Evolutionary conservation across 2,329 filamentous ascomycete genomes (phyloP).

Genomic region (Coleophoma eucalyptorum): DNA sequence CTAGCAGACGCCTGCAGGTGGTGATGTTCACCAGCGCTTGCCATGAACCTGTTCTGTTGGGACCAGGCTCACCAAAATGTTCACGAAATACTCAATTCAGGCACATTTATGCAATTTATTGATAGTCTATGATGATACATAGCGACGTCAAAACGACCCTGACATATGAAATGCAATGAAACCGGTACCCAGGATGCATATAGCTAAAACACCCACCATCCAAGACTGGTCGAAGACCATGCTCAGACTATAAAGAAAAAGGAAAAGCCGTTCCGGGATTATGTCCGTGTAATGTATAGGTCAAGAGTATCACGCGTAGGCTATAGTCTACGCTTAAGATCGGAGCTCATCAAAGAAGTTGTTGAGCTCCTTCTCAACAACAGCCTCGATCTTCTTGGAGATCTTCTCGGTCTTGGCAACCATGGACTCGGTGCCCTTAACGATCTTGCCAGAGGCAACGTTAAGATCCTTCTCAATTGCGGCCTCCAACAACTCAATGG

Average conservation of each 20-base stretch:
- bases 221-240: slow-evolving; percentile 23
- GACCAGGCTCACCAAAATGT: no score
- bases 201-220: slow-evolving; percentile 19
- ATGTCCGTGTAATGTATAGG: background rate
- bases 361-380: slow-evolving; percentile 58
- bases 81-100: no score
- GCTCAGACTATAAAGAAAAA: slow-evolving; percentile 21
- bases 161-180: slow-evolving; percentile 19
- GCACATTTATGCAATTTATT: background rate
- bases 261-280: background rate
- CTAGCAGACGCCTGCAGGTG: no score
- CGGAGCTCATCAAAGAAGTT: slow-evolving; percentile 50
- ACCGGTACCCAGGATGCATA: slow-evolving; percentile 25
- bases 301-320: background rate
- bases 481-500: slow-evolving; percentile 58
- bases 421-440: slow-evolving; percentile 48
- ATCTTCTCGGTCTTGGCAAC: slow-evolving; percentile 57
- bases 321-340: slow-evolving; percentile 12
- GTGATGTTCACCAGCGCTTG: no score
- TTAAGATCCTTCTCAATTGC: slow-evolving; percentile 54
- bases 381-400: slow-evolving; percentile 58
- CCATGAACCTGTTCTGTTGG: no score
- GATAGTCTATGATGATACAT: background rate
- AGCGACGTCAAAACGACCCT: slow-evolving; percentile 1
- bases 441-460: slow-evolving; percentile 52